Base-by-base conservation (phyloP, 2,329 filamentous ascomycete species). In the Xylaria arbuscula region DNA sequence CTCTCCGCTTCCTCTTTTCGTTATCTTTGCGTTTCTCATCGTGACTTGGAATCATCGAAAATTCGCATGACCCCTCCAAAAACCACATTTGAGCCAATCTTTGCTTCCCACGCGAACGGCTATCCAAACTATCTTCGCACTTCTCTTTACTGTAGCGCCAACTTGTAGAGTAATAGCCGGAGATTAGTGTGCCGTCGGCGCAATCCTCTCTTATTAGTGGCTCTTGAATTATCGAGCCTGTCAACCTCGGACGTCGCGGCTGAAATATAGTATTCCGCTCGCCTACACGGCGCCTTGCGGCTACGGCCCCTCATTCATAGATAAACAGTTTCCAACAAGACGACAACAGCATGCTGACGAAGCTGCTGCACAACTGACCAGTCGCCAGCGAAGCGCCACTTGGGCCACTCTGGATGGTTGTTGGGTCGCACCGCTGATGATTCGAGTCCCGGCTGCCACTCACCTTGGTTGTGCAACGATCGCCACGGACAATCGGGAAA, bases 111-210 rank as follows among this genome's bases (percentile, higher is more conserved):
- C 32, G 32, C 45, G 24, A 47, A 60, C 40, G 40, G 32, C 51
- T 40, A 58, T 40, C 48, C 2, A 58, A 50, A 34, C 40, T 11
- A 55, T 50, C 15, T 22, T 50, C 32, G 38, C 55, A 19, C 34
- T 34, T 62, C 15, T 24, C n/a, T n/a, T 36, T 60, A 38, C 42
- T 69, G 72, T 73, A 74, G 67, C 70, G 57, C 65, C 70, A 64
- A 17, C 47, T 62, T 68, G 72, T 74, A 71, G 70, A 72, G 63
- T 75, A 72, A 63, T 74, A 73, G 67, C 68, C 57, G 70, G 69
- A 70, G 28, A 69, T 64, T 59, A 62, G 64, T 57, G 68, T 67
- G 62, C 58, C 24, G 67, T 63, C 70, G 64, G 55, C 62, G 55
- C 55, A 59, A 67, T 67, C 56, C 58, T 61, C 50, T 51, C 38